Base-by-base conservation (phyloP, 2,329 filamentous ascomycete genomes). In the Exophiala sp. region DNA sequence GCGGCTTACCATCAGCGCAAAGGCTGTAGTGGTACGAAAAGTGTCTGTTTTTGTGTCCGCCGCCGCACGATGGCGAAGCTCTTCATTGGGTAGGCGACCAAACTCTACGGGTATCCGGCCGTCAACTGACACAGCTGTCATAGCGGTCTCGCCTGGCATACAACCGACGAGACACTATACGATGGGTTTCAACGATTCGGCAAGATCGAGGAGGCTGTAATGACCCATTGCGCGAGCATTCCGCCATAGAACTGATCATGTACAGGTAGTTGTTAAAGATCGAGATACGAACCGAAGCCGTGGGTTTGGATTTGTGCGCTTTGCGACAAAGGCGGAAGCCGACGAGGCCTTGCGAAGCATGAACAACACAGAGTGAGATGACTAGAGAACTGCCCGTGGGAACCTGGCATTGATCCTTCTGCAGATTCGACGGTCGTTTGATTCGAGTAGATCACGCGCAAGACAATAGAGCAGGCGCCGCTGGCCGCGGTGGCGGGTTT, bases 111-210 rank as follows among this genome's bases (percentile, higher is more conserved):
- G 42, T 37, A 23, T 43, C 30, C 21, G 27, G 32, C 43, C 19
- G n/a, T 27, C 35, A 43, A 50, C 43, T 55, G 39, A 50, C 55
- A 21, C 24, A 44, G 48, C 37, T 34, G n/a, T 24, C 37, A 50
- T 43, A 95, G 91, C 66, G 93, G 93, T 79, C 88, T 98, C 62
- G 88, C 93, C 65, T 98, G 93, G 93, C 90, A 96, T 75, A 98
- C 93, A 58, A 89, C 94, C 70, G 91, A 97, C 72, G 73, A 74
- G 38, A 89, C 87, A 61, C 77, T 98, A 60, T 85, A 87, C 65
- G 75, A 85, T 66, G 95, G 95, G 72, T 98, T 98, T 69, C 85
- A 91, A 69, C 85, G 93, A 70, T 96, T 88, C 66, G 91, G 91
- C 54, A 75, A 77, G 35, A 86, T 98, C 60, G 89, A 96, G 69